Evolutionary conservation across 139 green algal genomes (phyloP).

Genomic region (Chlamydomonas schloesseri): DNA sequence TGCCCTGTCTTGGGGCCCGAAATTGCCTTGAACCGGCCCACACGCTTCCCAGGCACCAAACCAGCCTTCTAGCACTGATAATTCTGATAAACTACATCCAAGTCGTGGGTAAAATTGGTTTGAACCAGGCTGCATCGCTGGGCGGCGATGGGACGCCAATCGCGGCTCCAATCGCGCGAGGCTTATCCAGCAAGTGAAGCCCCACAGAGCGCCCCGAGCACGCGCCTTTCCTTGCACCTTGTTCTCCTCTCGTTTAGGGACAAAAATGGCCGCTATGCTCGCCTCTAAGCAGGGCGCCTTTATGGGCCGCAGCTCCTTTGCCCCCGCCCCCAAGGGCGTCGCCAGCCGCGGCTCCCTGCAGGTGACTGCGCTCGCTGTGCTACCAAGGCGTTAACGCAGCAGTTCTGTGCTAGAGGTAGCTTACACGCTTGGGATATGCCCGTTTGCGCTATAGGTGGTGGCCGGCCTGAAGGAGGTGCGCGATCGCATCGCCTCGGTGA

Average conservation of each 20-base stretch:
- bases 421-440: background rate
- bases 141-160: too few species aligned
- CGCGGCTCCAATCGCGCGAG: too few species aligned
- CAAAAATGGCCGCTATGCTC: constrained; percentile 44
- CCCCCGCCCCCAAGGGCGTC: constrained; percentile 1
- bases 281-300: constrained; percentile 40
- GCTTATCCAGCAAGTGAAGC: too few species aligned
- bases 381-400: background rate
- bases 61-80: too few species aligned
- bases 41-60: too few species aligned
- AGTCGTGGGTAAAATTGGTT: too few species aligned
- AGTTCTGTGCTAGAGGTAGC: background rate
- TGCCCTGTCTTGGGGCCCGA: too few species aligned
- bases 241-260: background rate
- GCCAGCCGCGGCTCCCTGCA: constrained; percentile 41
- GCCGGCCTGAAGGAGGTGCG: constrained; percentile 91
- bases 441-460: constrained; percentile 48
- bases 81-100: too few species aligned
- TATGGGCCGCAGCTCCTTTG: constrained; percentile 34
- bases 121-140: too few species aligned
- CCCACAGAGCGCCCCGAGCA: too few species aligned
- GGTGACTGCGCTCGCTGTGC: background rate
- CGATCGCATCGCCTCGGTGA: constrained; percentile 96
- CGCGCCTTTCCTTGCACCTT: background rate
- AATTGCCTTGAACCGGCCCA: too few species aligned